Percentiles rank a stretch among this genome's conserved stretches.
These are phyloP conservation scores for Trypanosoma vivax DNA, from an alignment of 208 protist species.

Conservation along the genomic window DNA sequence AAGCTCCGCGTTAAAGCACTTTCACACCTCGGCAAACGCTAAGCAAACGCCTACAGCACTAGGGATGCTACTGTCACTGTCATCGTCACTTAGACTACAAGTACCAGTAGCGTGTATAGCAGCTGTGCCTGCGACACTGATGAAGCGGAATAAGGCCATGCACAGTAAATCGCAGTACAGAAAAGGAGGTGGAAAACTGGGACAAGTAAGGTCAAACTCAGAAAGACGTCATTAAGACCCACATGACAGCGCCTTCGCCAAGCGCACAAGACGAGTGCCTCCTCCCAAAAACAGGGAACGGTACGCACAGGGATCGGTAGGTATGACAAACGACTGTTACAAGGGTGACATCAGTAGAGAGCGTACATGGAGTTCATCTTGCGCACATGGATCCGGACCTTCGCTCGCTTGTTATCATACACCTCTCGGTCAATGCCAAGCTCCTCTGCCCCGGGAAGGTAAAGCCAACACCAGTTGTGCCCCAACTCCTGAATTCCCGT, in stretches of 20 bases:
- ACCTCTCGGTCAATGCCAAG: constrained; percentile 86
- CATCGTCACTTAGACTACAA: too few relatives aligned
- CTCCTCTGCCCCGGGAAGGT: constrained; percentile 88
- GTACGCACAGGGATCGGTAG: not conserved
- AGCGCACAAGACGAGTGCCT: not conserved
- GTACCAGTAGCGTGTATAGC: too few relatives aligned
- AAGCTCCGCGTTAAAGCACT: too few relatives aligned
- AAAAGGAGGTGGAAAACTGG: too few relatives aligned
- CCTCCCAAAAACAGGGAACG: not conserved
- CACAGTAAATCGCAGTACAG: too few relatives aligned
- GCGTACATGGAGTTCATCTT: constrained; percentile 68
- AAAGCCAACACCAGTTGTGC: constrained; percentile 91
- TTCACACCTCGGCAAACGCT: too few relatives aligned
- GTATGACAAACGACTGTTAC: not conserved
- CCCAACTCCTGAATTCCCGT: constrained; percentile 87
- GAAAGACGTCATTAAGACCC: too few relatives aligned
- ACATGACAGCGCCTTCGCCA: not conserved
- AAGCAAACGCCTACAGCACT: too few relatives aligned
- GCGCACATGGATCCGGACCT: constrained; percentile 88
- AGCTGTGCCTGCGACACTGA: too few relatives aligned
- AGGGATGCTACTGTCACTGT: too few relatives aligned
- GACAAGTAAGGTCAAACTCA: too few relatives aligned
- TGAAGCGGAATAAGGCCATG: too few relatives aligned
- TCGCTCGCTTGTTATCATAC: constrained; percentile 91
- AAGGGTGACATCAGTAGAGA: constrained; percentile 47